phyloP scores from a whole-genome alignment of 768 basidiomycete species.

The Termitomyces sp. region DNA sequence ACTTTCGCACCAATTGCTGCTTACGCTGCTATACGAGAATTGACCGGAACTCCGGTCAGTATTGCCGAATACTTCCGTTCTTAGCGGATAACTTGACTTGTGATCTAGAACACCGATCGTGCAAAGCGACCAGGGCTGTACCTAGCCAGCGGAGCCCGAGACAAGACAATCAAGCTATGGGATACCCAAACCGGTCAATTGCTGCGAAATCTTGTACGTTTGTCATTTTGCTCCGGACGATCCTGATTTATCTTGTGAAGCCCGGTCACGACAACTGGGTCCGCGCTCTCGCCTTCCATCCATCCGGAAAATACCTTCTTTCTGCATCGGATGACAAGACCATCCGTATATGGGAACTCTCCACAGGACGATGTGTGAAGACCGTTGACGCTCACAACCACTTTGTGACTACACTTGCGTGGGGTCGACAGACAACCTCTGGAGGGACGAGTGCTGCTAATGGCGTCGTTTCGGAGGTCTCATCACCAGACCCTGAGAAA shows the following conservation, averaged over 20 bases:
- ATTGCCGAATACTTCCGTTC: constrained; percentile 2
- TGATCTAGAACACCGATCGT: constrained; percentile 45
- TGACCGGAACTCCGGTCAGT: constrained; percentile 67
- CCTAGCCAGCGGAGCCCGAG: constrained; percentile 80
- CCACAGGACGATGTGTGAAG: constrained; percentile 81
- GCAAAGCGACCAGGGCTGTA: constrained; percentile 52
- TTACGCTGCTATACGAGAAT: constrained; percentile 72
- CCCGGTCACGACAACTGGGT: constrained; percentile 90
- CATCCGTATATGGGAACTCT: constrained; percentile 85
- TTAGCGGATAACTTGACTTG: constrained; percentile 2
- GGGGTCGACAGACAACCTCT: constrained; percentile 61
- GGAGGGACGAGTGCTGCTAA: constrained; percentile 34
- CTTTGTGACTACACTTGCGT: constrained; percentile 77
- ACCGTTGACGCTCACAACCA: constrained; percentile 85
- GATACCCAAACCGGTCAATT: constrained; percentile 81
- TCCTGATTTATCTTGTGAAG: constrained; percentile 25
- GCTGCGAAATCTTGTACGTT: constrained; percentile 66
- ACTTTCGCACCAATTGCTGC: constrained; percentile 77
- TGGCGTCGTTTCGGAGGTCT: constrained; percentile 14
- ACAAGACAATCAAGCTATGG: constrained; percentile 93
- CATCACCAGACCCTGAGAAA: constrained; percentile 45
- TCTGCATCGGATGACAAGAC: constrained; percentile 93
- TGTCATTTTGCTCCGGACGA: constrained; percentile 5
- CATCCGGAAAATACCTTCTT: constrained; percentile 84
- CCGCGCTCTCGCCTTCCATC: constrained; percentile 84